These are phyloP conservation scores for Brettanomyces custersianus DNA, from an alignment of 805 yeast species.

Conservation along the genomic window DNA sequence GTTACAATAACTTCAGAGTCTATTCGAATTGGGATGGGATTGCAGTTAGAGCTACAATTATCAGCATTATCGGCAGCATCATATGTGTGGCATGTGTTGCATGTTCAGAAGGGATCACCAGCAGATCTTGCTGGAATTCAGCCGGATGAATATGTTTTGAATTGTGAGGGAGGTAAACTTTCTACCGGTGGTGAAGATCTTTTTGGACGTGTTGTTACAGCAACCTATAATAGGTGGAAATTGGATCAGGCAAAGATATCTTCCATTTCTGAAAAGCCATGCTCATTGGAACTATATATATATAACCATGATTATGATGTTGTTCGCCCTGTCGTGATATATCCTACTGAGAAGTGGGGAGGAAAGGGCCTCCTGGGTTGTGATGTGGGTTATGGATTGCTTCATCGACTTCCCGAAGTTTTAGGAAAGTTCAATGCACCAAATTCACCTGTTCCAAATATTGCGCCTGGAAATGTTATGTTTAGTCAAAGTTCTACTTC, in stretches of 20 bases:
- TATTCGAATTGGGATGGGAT: conserved; percentile 17
- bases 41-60: conserved; percentile 70
- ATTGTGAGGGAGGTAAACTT: conserved; percentile 77
- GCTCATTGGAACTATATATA: conserved; percentile 51
- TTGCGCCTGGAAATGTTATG: conserved; percentile 19
- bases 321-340: conserved; percentile 79
- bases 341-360: conserved; percentile 69
- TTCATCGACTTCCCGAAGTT: conserved; percentile 66
- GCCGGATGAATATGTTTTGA: conserved; percentile 85
- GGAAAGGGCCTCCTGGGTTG: conserved; percentile 83
- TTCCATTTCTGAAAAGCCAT: conserved; percentile 8
- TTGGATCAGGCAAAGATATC: conserved; percentile 7
- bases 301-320: conserved; percentile 84
- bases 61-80: conserved; percentile 69
- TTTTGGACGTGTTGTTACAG: conserved; percentile 55
- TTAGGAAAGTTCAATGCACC: conserved; percentile 12
- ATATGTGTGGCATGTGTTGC: conserved; percentile 79
- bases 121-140: conserved; percentile 76
- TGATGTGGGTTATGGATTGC: conserved; percentile 87
- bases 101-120: conserved; percentile 66
- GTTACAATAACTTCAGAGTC: conserved; percentile 15
- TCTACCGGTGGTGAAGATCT: conserved; percentile 83
- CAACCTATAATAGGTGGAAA: conserved; percentile 29
- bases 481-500: conserved; percentile 10
- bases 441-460: conserved; percentile 5